A percentile compares a stretch with the other conserved stretches of the same genome.
phyloP scores from a whole-genome alignment of 768 basidiomycete genomes.

The Boletellus emodensis region DNA sequence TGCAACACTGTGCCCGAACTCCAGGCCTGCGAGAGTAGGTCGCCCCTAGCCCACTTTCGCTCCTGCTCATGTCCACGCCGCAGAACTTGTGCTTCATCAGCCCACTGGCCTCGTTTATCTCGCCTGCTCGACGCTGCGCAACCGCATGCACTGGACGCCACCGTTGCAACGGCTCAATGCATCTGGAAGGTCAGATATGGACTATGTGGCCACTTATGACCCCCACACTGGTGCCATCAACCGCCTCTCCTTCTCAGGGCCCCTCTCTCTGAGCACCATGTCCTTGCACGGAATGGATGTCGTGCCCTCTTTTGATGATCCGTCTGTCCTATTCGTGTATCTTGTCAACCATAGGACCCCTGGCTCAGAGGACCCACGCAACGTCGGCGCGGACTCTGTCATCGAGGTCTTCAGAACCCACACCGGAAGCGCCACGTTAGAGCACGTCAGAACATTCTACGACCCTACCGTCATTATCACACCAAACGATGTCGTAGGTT shows the following conservation, averaged over 20 bases:
- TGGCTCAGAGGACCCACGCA: slow-evolving; percentile 31
- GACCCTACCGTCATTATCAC: slow-evolving; percentile 49
- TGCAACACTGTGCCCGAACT: slow-evolving; percentile 52
- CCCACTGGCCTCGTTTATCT: slow-evolving; percentile 56
- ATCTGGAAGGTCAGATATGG: slow-evolving; percentile 38
- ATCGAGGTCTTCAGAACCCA: slow-evolving; percentile 65
- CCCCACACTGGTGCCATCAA: slow-evolving; percentile 42
- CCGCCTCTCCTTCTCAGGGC: slow-evolving; percentile 41
- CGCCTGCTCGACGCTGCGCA: slow-evolving; percentile 53
- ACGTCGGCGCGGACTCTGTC: slow-evolving; percentile 64
- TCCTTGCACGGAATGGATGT: slow-evolving; percentile 69
- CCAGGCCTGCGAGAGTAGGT: slow-evolving; percentile 65
- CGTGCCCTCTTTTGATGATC: slow-evolving; percentile 47
- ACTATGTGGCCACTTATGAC: slow-evolving; percentile 62
- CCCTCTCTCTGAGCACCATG: slow-evolving; percentile 38
- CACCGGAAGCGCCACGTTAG: slow-evolving; percentile 40
- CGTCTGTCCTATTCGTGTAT: slow-evolving; percentile 55
- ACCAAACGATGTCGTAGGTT: slow-evolving; percentile 73
- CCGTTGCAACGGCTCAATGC: slow-evolving; percentile 32
- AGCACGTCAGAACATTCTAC: slow-evolving; percentile 55
- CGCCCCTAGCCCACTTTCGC: background rate
- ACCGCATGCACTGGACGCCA: slow-evolving; percentile 53
- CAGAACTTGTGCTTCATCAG: slow-evolving; percentile 59
- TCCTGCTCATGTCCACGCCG: slow-evolving; percentile 9
- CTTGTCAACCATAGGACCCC: slow-evolving; percentile 70